These are phyloP conservation scores for Pseudofabraea citricarpa DNA, from an alignment of 2,329 filamentous ascomycete genomes.

Conservation along the genomic window DNA sequence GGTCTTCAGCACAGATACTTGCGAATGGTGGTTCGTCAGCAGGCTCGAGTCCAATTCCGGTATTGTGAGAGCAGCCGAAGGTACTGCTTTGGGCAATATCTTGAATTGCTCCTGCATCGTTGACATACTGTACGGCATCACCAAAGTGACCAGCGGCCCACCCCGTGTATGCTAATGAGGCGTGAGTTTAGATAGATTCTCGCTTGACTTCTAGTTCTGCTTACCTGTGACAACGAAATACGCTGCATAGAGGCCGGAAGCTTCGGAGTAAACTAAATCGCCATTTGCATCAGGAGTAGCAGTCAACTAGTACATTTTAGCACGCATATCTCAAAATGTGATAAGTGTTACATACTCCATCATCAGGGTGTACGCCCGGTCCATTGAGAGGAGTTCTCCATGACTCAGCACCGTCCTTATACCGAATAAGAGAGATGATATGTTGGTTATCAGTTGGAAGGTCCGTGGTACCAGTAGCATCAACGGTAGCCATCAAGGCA, in stretches of 20 bases:
- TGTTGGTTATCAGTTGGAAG: constrained; percentile 43
- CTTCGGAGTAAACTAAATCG: constrained; percentile 55
- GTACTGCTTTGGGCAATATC: constrained; percentile 46
- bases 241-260: constrained; percentile 51
- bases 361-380: constrained; percentile 41
- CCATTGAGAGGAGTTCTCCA: constrained; percentile 58
- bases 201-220: too few species aligned
- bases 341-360: too few species aligned
- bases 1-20: constrained; percentile 55
- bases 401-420: constrained; percentile 46
- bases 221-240: constrained; percentile 55
- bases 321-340: too few species aligned
- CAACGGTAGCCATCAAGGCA: constrained; percentile 48
- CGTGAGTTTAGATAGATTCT: too few species aligned
- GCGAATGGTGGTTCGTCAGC: constrained; percentile 54
- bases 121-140: constrained; percentile 49
- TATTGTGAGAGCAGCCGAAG: constrained; percentile 62
- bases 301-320: too few species aligned
- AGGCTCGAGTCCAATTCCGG: constrained; percentile 57
- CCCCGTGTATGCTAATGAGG: constrained; percentile 43
- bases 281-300: constrained; percentile 57
- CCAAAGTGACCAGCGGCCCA: constrained; percentile 51
- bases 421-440: constrained; percentile 55
- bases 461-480: constrained; percentile 46
- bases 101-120: constrained; percentile 42